Evolutionary conservation across 1,284 basidiomycete genomes (phyloP).

Genomic region (Xerocomus amazonicus): DNA sequence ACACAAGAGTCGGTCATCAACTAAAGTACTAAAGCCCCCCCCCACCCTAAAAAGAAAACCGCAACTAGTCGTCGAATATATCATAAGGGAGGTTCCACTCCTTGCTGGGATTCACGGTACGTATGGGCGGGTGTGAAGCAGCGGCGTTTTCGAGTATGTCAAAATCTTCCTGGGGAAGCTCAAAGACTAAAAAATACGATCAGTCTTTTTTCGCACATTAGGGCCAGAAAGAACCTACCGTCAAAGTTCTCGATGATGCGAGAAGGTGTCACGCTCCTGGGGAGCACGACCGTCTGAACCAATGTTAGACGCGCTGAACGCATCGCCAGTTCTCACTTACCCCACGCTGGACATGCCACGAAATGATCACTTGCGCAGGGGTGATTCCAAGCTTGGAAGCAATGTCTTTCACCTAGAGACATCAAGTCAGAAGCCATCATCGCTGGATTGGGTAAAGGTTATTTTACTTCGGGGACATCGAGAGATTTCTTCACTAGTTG

Average conservation of each 20-base stretch:
- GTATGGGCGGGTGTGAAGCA: conserved; percentile 46
- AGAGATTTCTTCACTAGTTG: conserved; percentile 55
- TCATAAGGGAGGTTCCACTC: conserved; percentile 60
- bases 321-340: conserved; percentile 38
- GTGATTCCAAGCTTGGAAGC: conserved; percentile 66
- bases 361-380: conserved; percentile 76
- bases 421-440: background rate
- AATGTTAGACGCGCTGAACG: background rate
- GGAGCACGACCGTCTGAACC: conserved; percentile 62
- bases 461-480: conserved; percentile 47
- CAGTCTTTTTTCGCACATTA: background rate
- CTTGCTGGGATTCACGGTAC: conserved; percentile 61
- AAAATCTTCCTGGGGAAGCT: conserved; percentile 53
- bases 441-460: too few species aligned
- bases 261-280: conserved; percentile 74
- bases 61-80: conserved; percentile 49
- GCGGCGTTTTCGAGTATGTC: conserved; percentile 61
- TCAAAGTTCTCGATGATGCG: conserved; percentile 73
- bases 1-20: too few species aligned
- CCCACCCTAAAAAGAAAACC: too few species aligned
- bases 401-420: conserved; percentile 48
- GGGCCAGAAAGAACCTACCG: conserved; percentile 33
- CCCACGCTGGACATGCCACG: conserved; percentile 78
- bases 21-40: too few species aligned
- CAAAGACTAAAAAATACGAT: conserved; percentile 38